phyloP scores from a whole-genome alignment of 176 grass and related monocot genomes.

The Oryza rufipogon region DNA sequence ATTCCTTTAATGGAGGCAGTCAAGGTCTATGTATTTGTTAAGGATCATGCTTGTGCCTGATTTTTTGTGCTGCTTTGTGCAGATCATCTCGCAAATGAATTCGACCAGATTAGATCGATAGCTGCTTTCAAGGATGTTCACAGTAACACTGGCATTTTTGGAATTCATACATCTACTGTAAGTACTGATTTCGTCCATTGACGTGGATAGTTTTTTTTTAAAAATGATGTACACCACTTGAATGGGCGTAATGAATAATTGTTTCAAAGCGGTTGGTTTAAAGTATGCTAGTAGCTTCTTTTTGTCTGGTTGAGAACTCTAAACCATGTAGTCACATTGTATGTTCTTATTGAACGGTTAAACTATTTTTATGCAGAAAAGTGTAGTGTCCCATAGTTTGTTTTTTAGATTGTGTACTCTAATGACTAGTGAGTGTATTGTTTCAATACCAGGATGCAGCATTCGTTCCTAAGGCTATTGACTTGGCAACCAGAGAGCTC shows the following conservation, averaged over 20 bases:
- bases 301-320: constrained; percentile 9
- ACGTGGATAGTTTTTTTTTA: neutral
- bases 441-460: constrained; percentile 68
- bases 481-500: constrained; percentile 85
- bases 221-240: neutral
- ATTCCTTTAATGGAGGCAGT: neutral
- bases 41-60: constrained; percentile 14
- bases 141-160: constrained; percentile 90
- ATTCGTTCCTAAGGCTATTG: constrained; percentile 86
- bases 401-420: constrained; percentile 8
- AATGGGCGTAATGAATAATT: neutral
- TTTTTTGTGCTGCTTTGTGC: constrained; percentile 43
- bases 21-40: constrained; percentile 21
- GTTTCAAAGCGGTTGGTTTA: constrained; percentile 1
- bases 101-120: constrained; percentile 80
- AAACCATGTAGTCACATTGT: neutral
- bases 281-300: neutral
- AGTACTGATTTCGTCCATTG: constrained; percentile 33
- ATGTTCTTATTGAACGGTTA: neutral
- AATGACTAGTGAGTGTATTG: neutral
- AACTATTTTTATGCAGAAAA: constrained; percentile 3
- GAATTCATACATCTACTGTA: constrained; percentile 93
- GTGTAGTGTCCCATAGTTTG: neutral
- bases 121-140: constrained; percentile 88
- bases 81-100: constrained; percentile 81